These are phyloP conservation scores for Hondaea fermentalgiana DNA, from an alignment of 108 stramenopile species.

Conservation along the genomic window DNA sequence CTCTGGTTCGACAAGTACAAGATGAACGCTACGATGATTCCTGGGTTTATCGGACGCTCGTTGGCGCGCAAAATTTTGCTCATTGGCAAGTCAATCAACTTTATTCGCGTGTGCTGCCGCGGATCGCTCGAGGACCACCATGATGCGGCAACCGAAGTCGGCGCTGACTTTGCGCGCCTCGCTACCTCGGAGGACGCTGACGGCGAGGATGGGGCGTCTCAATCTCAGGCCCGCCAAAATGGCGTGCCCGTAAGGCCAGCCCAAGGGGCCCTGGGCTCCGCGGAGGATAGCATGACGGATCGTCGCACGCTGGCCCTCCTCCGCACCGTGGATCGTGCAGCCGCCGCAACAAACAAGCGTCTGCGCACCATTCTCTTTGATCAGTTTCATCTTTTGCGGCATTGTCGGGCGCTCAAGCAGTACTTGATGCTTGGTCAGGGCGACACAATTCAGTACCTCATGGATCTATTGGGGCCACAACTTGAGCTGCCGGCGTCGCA, in stretches of 20 bases:
- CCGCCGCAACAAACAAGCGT: conserved; percentile 55
- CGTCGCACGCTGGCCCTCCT: conserved; percentile 30
- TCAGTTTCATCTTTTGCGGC: conserved; percentile 64
- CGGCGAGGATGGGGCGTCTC: background rate
- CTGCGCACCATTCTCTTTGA: conserved; percentile 60
- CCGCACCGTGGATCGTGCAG: conserved; percentile 47
- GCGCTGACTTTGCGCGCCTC: conserved; percentile 19
- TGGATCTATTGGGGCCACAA: conserved; percentile 54
- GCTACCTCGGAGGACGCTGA: background rate
- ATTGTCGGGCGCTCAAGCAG: conserved; percentile 81
- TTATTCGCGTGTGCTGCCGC: conserved; percentile 64
- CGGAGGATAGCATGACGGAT: background rate
- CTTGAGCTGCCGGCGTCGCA: conserved; percentile 41
- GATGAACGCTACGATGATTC: conserved; percentile 56
- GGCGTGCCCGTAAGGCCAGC: background rate
- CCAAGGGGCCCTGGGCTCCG: background rate
- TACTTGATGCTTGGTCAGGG: conserved; percentile 91
- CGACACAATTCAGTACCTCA: conserved; percentile 78
- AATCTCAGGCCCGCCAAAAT: background rate
- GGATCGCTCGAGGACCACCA: conserved; percentile 26
- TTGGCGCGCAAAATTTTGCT: conserved; percentile 65
- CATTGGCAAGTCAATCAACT: conserved; percentile 89
- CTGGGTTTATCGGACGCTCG: conserved; percentile 56
- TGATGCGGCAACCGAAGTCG: conserved; percentile 15
- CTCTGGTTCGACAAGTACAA: conserved; percentile 73